These are phyloP conservation scores for Serendipita sp. DNA, from an alignment of 768 basidiomycete species.

Conservation along the genomic window DNA sequence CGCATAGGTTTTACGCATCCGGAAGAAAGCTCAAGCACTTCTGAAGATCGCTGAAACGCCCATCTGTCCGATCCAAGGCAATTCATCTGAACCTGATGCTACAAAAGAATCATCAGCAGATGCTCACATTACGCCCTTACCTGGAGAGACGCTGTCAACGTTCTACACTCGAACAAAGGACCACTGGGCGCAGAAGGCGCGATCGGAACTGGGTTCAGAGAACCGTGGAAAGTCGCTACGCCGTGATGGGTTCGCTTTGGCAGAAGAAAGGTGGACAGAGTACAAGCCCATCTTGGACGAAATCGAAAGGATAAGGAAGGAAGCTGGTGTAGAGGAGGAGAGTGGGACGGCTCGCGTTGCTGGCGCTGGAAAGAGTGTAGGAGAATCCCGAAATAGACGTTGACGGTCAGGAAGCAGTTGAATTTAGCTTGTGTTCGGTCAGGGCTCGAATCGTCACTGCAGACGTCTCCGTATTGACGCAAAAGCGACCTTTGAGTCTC, in stretches of 20 bases:
- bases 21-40: background rate
- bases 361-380: conserved; percentile 18
- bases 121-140: conserved; percentile 58
- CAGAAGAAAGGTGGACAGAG: conserved; percentile 54
- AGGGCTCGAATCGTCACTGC: too few species aligned
- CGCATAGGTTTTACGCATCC: background rate
- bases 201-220: conserved; percentile 30
- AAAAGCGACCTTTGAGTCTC: too few species aligned
- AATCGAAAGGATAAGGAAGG: conserved; percentile 66
- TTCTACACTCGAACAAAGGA: conserved; percentile 75
- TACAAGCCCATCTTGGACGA: conserved; percentile 76
- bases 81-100: background rate
- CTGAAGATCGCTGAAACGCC: conserved; percentile 1
- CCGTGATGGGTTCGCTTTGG: conserved; percentile 61
- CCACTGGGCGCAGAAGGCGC: conserved; percentile 67
- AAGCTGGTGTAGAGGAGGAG: conserved; percentile 73
- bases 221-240: conserved; percentile 66
- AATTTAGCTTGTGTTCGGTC: too few species aligned
- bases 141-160: conserved; percentile 67
- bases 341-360: conserved; percentile 47
- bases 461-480: too few species aligned
- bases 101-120: conserved; percentile 34
- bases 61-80: background rate
- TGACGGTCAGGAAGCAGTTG: too few species aligned
- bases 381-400: background rate